phyloP scores from a whole-genome alignment of 2,329 filamentous ascomycete genomes.

The Celoporthe dispersa region DNA sequence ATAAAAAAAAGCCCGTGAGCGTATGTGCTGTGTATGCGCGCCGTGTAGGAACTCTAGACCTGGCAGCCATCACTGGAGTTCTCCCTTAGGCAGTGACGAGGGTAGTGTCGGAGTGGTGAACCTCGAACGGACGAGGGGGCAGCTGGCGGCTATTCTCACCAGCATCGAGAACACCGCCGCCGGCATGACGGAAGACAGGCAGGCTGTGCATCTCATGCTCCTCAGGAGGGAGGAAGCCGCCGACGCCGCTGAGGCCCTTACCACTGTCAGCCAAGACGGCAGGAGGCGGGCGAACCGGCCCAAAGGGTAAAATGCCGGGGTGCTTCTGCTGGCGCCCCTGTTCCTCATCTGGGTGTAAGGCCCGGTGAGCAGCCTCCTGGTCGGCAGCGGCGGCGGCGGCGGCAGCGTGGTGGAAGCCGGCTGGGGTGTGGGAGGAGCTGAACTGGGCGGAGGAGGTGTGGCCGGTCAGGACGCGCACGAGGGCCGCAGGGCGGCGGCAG shows the following conservation, averaged over 20 bases:
- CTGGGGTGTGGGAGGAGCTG: not conserved
- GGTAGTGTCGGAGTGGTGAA: not conserved
- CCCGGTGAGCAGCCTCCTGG: not conserved
- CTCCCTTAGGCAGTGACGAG: not conserved
- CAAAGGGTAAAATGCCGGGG: not conserved
- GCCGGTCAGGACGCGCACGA: conserved; percentile 29
- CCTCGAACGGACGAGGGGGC: not conserved
- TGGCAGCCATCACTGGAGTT: not conserved
- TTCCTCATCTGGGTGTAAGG: not conserved
- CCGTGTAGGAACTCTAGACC: not conserved
- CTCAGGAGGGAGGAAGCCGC: not conserved
- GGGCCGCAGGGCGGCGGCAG: conserved; percentile 38
- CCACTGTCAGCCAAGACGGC: not conserved
- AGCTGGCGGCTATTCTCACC: not conserved
- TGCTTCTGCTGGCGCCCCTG: not conserved
- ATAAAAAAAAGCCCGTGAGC: too few relatives aligned
- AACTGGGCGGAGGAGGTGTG: not conserved
- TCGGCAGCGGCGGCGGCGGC: not conserved
- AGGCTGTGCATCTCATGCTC: conserved; percentile 1
- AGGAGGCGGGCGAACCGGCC: not conserved
- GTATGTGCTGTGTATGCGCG: not conserved
- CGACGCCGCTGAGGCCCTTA: not conserved
- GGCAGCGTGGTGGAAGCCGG: not conserved
- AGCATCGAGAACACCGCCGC: not conserved
- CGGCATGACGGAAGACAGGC: not conserved